Evolutionary conservation across 768 basidiomycete genomes (phyloP).

Genomic region (Leccinum obscurum): DNA sequence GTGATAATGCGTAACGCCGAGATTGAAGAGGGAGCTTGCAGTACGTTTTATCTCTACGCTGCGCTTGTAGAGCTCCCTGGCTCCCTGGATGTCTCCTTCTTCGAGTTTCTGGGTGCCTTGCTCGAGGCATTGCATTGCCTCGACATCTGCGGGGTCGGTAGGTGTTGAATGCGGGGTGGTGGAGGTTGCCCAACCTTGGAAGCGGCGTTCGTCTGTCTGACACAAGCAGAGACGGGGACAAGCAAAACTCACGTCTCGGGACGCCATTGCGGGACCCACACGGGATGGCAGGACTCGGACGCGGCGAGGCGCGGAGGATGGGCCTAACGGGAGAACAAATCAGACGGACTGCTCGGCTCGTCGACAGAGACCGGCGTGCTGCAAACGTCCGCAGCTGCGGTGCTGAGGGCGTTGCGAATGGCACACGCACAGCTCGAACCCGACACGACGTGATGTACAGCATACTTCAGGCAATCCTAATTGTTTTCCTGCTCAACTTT

Average conservation of each 20-base stretch:
- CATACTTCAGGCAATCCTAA: constrained; percentile 20
- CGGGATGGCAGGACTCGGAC: constrained; percentile 7
- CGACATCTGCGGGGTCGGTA: constrained; percentile 78
- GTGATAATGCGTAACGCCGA: constrained; percentile 89
- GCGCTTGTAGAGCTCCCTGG: constrained; percentile 74
- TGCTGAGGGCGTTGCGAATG: constrained; percentile 23
- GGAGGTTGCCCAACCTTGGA: constrained; percentile 72
- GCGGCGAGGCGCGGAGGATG: constrained; percentile 11
- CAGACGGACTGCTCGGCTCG: constrained; percentile 23
- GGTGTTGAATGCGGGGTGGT: constrained; percentile 80
- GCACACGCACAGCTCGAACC: constrained; percentile 10
- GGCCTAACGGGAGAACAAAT: constrained; percentile 20
- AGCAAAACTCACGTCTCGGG: constrained; percentile 31
- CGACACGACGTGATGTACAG: constrained; percentile 17
- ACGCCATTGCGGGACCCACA: constrained; percentile 6
- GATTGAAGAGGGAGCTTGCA: constrained; percentile 82
- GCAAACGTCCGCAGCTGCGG: constrained; percentile 26
- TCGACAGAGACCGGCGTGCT: constrained; percentile 23
- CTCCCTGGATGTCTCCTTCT: constrained; percentile 80
- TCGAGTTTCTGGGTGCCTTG: constrained; percentile 82
- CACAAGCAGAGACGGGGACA: constrained; percentile 8
- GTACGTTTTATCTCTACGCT: constrained; percentile 79
- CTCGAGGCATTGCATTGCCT: constrained; percentile 78
- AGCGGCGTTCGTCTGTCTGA: constrained; percentile 4
- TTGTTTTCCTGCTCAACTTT: constrained; percentile 29